Percentiles rank a stretch among this genome's conserved stretches.
These are phyloP conservation scores for Carallia brachiata DNA, from an alignment of 345 rosid genomes.

Conservation along the genomic window DNA sequence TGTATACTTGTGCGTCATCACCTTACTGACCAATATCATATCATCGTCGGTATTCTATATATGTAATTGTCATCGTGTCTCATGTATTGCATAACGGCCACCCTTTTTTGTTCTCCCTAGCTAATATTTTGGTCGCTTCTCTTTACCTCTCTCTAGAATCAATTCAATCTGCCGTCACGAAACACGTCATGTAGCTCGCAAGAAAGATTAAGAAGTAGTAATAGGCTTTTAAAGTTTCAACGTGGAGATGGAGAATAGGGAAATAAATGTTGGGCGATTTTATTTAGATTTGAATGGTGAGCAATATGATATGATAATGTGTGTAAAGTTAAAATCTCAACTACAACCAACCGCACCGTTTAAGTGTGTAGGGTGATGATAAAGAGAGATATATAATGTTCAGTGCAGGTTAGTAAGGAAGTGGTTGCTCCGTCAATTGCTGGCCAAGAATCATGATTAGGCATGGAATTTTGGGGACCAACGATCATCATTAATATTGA, in stretches of 20 bases:
- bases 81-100: background rate
- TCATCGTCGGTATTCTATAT: background rate
- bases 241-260: background rate
- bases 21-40: background rate
- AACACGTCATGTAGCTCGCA: too few relatives aligned
- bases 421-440: conserved; percentile 79
- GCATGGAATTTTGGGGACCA: conserved; percentile 39
- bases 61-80: too few relatives aligned
- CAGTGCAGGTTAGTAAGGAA: conserved; percentile 26
- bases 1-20: background rate
- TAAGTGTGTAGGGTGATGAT: conserved; percentile 9
- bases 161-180: too few relatives aligned
- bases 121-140: too few relatives aligned
- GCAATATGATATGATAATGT: background rate
- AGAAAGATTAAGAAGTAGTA: too few relatives aligned
- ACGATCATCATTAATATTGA: conserved; percentile 55
- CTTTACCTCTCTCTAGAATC: too few relatives aligned
- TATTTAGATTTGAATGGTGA: background rate
- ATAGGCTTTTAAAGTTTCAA: background rate
- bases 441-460: conserved; percentile 62
- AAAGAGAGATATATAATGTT: conserved; percentile 10
- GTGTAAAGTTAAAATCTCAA: background rate
- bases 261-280: background rate
- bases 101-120: too few relatives aligned
- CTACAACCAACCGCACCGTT: conserved; percentile 20